Evolutionary conservation across 129 eudicot species (phyloP), one percentile per base, ranked within the genome.

Genomic region (Centella asiatica): DNA sequence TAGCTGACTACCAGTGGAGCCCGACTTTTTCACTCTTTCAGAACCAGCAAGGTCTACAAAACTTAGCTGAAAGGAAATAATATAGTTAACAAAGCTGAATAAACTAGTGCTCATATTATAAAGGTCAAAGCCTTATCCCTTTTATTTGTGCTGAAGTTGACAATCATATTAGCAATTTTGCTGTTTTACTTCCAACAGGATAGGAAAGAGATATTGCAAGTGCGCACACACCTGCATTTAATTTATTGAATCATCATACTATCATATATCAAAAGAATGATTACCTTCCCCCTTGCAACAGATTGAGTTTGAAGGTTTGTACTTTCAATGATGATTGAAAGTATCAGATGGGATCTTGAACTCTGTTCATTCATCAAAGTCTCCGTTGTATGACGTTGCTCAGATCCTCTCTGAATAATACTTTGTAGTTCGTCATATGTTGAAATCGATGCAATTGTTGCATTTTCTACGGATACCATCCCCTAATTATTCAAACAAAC

Each of bases 21-120:
- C 98, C 0, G 99, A 93, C 52, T 93, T 93, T 62, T 93, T 93
- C 26, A 93, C 84, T 67, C 99, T 75, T 69, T 93, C 99, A 0
- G 99, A 93, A 45, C 99, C 99, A 67, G 99, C 99, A 72, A 93
- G 89, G 75, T 93, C 99, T 26, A 93, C 99, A 74, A 93, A 93
- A 72, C 99, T 93, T 53, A 93, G 71, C 99, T 92, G 89, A 79
- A 8, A 55, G 22, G 36, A 25, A 6, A 68, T 10, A 26, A 27
- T 34, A 37, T 25, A 28, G 37, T 26, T n/a, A n/a, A 54, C 49
- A 36, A 49, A 10, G 39, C n/a, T 31, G 17, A 22, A 60, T 20
- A 3, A 52, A 19, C 26, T 29, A 19, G 10, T 31, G 26, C 32
- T 57, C 18, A 57, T 56, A 31, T 12, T 27, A 5, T 57, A 0